Base-by-base conservation (phyloP, 345 rosid species). In the Atalantia buxifolia region DNA sequence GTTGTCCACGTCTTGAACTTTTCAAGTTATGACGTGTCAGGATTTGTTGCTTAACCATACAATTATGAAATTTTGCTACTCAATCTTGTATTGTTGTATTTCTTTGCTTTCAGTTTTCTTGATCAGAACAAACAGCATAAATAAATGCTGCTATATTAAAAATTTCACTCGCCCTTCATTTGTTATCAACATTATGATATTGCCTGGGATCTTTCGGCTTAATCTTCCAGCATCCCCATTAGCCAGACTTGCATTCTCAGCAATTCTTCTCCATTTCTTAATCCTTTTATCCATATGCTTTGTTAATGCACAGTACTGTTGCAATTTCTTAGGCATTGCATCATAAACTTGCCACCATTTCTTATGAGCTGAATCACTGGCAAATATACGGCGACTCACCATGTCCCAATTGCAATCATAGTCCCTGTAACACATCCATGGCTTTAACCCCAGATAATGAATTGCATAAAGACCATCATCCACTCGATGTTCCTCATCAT, bases 331-430 rank as follows among this genome's bases (percentile, higher is more conserved):
- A 7, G 94, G 81, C 98, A 96, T 88, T 4, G 77, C 76, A 16
- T 96, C 97, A 65, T 90, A 84, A 0, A 92, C 90, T 9, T 79
- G 67, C 97, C 98, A 96, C 97, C 98, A 96, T 70, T 65, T 84
- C 75, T 61, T 30, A 28, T 90, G 89, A 18, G 90, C 92, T 0
- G 83, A 74, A 35, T 96, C 97, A 33, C 96, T 93, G 0, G 99
- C 98, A 80, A 86, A 96, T n/a, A 38, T 61, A 0, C 67, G 87
- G 0, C 78, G 67, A 40, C 9, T 56, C 40, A 10, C 72, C 50
- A 33, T 78, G 75, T 93, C 98, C 98, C 99, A 93, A 6, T 96
- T 96, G 40, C 99, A 96, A 60, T 94, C 99, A 33, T 93, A 96
- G 66, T 96, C 99, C 73, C 83, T 83, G 42, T 92, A 96, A 78